Base-by-base conservation (phyloP, 2,329 filamentous ascomycete species). In the Cladosporium sp. region DNA sequence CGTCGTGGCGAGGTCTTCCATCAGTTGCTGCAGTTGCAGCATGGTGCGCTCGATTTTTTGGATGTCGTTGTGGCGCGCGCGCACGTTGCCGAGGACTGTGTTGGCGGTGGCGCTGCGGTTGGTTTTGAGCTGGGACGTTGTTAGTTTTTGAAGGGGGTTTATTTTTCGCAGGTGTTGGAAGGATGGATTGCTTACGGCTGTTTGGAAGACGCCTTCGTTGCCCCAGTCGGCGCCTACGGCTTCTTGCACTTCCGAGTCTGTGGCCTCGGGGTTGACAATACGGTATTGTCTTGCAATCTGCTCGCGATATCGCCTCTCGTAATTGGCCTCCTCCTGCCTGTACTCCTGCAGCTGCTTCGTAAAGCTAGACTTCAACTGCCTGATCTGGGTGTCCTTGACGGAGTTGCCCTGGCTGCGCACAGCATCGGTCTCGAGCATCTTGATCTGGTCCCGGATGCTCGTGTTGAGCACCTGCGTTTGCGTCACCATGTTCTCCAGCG, bases 31-130 rank as follows among this genome's bases (percentile, higher is more conserved):
- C 36, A 92, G 78, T 66, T 92, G 85, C 30, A 74, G 72, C 56
- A 92, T 77, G 5, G 85, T 89, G 65, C 80, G 77, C 69, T 92
- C 86, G 59, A 93, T 92, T 68, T 81, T 82, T 71, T 88, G 80
- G 56, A 92, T 83, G 70, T 92, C 88, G 65, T 86, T 88, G 75
- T 92, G 88, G 50, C 88, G 86, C 32, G 86, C 86, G 57, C 86
- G 85, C 33, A 92, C 88, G 55, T 85, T 85, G 56, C 86, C 86
- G 43, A 92, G 81, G 7, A 89, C 82, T 13, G 83, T 83, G 43
- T 77, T 80, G 36, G 86, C 87, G 63, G 88, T 84, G 50, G 84
- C 85, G 38, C 80, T 81, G 57, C 85, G 85, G 75, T 88, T 90
- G 60, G 78, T 81, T 63, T 83, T 83, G 62, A 91, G 82, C 85